Base-by-base conservation (phyloP, 495 filamentous ascomycete genomes). In the Lasiosphaeria hispida region DNA sequence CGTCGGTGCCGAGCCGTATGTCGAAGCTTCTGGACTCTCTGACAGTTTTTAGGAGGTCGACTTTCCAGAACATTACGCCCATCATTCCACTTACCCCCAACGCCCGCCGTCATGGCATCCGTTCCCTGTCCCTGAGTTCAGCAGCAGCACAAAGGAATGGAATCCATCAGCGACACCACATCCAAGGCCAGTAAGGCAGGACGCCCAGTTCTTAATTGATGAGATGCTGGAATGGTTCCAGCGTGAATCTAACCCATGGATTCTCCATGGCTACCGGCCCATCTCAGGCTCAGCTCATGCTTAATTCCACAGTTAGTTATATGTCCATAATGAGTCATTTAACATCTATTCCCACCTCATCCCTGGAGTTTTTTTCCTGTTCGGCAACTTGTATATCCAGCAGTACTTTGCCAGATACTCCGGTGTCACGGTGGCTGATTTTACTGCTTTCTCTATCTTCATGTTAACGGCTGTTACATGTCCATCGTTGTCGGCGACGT, bases 241-340 rank as follows among this genome's bases (percentile, higher is more conserved):
- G 19, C 23, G 44, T 42, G 44, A 55, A 55, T 9, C 37, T 14
- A 59, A 57, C 53, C 3, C 17, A 56, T 89, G 83, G 76, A 91
- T 94, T 55, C 77, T 76, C 53, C 80, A 80, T 14, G 85, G 87
- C 61, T 92, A 92, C 66, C 85, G 90, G n/a, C 85, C 85, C n/a
- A 75, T 79, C 40, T 86, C 86, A 4, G 75, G 72, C 55, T 92
- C 88, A 1, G 87, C 86, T 70, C 68, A 65, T 13, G 75, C 64
- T 35, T 91, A 84, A 14, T 78, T 87, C 53, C 72, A 79, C 45
- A 87, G 83, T 30, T 74, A 92, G 53, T 72, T 76, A n/a, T 76
- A 77, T 53, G 19, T 79, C 5, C 79, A 82, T 64, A 82, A 80
- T 54, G 76, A 82, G 53, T 71, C 68, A 6, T 57, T 74, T 10